Base-by-base conservation (phyloP, 2,329 filamentous ascomycete species). In the Beauveria sp. region DNA sequence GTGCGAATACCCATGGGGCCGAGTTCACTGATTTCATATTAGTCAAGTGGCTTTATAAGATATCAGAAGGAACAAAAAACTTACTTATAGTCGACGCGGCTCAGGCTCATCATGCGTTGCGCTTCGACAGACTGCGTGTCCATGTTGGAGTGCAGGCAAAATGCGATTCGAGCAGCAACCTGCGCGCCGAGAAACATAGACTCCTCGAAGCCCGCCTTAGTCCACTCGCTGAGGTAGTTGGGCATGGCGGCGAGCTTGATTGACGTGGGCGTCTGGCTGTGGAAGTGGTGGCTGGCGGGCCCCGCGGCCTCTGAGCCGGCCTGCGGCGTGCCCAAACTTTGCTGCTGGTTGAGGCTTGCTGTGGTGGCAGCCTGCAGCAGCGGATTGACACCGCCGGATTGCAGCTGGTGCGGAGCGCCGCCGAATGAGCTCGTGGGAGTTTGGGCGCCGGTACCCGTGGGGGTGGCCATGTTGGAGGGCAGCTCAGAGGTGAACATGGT, bases 401-500 rank as follows among this genome's bases (percentile, higher is more conserved):
- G 70, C 66, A 85, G 79, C 76, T 86, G 83, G 72, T 81, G 80
- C 61, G 81, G 79, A 3, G n/a, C 58, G 64, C 70, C 87, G 70
- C 73, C 79, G 72, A 79, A 83, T 65, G 77, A 83, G 67, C 78
- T 82, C 2, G 90, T 91, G 0, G 95, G 96, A 1, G 93, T 98
- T 74, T 96, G 95, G 18, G 92, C 86, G 40, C 93, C 93, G 1
- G 93, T 98, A 22, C 91, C 93, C 12, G 89, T 83, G 1, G 95
- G 95, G 0, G 95, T 98, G 34, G 90, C 92, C 71, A 97, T 85
- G 75, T 95, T 93, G 9, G 92, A 97, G 8, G 95, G 95, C 43
- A 98, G 86, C 75, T 99, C 95, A 24, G 92, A 96, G 42, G 93
- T 96, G 80, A 98, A 98, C 70, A 98, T 98, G 48, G 93, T 97